phyloP scores from a whole-genome alignment of 805 yeast species.

The Saturnispora quitensis region DNA sequence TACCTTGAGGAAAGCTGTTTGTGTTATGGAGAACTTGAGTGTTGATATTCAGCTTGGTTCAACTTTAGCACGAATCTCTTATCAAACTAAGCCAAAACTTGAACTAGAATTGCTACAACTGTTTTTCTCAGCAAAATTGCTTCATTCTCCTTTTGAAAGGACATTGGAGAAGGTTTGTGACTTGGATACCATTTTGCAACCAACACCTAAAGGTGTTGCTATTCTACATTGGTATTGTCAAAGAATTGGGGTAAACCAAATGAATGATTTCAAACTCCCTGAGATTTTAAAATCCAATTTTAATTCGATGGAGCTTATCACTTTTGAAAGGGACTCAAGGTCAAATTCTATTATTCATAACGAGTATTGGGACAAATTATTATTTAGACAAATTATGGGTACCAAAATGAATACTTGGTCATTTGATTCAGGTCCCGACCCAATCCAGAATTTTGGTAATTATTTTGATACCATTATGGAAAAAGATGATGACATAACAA shows the following conservation, averaged over 20 bases:
- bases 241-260: conserved; percentile 34
- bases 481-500: not conserved
- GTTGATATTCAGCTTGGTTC: conserved; percentile 39
- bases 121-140: conserved; percentile 51
- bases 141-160: conserved; percentile 71
- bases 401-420: conserved; percentile 61
- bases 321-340: conserved; percentile 52
- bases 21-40: conserved; percentile 38
- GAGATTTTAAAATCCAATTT: conserved; percentile 37
- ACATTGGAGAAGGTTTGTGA: conserved; percentile 43
- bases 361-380: conserved; percentile 51
- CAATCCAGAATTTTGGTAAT: conserved; percentile 27
- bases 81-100: conserved; percentile 39
- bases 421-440: conserved; percentile 43
- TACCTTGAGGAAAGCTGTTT: conserved; percentile 40
- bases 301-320: conserved; percentile 64
- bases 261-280: conserved; percentile 22
- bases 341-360: conserved; percentile 55
- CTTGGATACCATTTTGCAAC: conserved; percentile 42
- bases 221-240: conserved; percentile 52
- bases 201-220: conserved; percentile 86
- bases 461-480: conserved; percentile 7
- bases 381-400: conserved; percentile 59
- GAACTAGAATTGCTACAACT: conserved; percentile 38
- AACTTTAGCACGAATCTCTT: conserved; percentile 47